Percentiles rank a stretch among this genome's conserved stretches.
phyloP scores from a whole-genome alignment of 2,329 filamentous ascomycete species.

The Zopfia rhizophila region DNA sequence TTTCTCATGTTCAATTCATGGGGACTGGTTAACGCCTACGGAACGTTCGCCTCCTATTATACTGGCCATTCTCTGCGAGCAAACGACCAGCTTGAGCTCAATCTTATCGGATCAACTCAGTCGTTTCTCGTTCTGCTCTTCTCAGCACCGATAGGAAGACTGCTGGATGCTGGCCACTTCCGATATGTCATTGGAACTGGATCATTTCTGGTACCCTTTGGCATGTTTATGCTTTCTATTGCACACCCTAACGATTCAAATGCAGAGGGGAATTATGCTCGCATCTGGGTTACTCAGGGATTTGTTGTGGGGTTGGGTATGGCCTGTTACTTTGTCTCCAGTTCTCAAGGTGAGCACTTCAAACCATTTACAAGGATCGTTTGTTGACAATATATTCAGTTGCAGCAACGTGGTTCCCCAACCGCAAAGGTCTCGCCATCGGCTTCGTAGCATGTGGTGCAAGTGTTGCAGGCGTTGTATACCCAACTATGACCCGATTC shows the following conservation, averaged over 20 bases:
- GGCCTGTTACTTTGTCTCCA: conserved; percentile 64
- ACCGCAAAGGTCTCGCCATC: conserved; percentile 59
- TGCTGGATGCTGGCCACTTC: conserved; percentile 60
- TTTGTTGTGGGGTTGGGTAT: conserved; percentile 60
- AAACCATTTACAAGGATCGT: background rate
- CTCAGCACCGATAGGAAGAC: conserved; percentile 58
- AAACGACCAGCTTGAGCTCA: conserved; percentile 54
- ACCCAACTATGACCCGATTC: conserved; percentile 59
- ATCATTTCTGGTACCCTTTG: conserved; percentile 54
- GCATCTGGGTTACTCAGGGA: conserved; percentile 61
- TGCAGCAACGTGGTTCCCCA: conserved; percentile 61
- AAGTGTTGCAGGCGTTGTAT: conserved; percentile 58
- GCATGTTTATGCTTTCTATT: conserved; percentile 57
- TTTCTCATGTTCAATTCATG: conserved; percentile 63
- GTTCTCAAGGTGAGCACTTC: conserved; percentile 58
- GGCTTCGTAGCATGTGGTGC: conserved; percentile 63
- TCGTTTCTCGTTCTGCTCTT: conserved; percentile 59
- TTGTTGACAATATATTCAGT: conserved; percentile 47
- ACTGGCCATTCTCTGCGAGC: conserved; percentile 55
- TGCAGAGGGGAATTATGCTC: conserved; percentile 52
- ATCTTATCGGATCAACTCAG: conserved; percentile 61
- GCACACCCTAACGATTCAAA: conserved; percentile 51
- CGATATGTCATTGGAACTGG: conserved; percentile 55
- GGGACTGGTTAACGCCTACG: conserved; percentile 62
- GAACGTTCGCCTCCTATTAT: conserved; percentile 62